These are phyloP conservation scores for Cercospora brassicicola DNA, from an alignment of 2,329 filamentous ascomycete genomes.

Conservation along the genomic window DNA sequence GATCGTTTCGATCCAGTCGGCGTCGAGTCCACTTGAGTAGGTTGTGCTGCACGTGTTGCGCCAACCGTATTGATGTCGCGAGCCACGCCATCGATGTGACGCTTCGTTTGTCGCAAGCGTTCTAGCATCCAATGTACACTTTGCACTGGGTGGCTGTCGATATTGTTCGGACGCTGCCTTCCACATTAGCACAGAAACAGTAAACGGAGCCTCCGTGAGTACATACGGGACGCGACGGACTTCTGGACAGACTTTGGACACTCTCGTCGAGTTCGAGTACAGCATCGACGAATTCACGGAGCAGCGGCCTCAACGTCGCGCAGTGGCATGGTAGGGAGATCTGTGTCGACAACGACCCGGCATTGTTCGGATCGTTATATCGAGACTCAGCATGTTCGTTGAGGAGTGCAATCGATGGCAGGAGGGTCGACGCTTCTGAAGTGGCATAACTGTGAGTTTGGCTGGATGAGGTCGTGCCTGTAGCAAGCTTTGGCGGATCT, in stretches of 20 bases:
- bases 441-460: slow-evolving; percentile 7
- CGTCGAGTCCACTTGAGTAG: slow-evolving; percentile 16
- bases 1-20: slow-evolving; percentile 26
- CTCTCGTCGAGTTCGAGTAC: slow-evolving; percentile 29
- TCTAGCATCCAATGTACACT: slow-evolving; percentile 33
- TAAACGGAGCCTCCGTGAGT: neutral
- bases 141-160: slow-evolving; percentile 21
- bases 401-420: slow-evolving; percentile 34
- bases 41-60: neutral
- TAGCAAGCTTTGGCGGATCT: slow-evolving; percentile 22
- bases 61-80: neutral
- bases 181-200: neutral
- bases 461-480: slow-evolving; percentile 10
- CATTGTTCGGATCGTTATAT: slow-evolving; percentile 23
- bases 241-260: slow-evolving; percentile 22
- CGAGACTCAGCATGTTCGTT: slow-evolving; percentile 23
- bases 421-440: slow-evolving; percentile 20
- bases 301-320: slow-evolving; percentile 26
- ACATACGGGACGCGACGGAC: neutral
- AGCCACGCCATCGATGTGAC: slow-evolving; percentile 22
- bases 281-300: slow-evolving; percentile 31
- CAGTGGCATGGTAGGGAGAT: slow-evolving; percentile 30
- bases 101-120: slow-evolving; percentile 23
- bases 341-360: slow-evolving; percentile 25
- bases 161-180: neutral